Conservation (phyloP, 2,329 filamentous ascomycete genomes). For the Mycosphaerelloides madeirae region DNA sequence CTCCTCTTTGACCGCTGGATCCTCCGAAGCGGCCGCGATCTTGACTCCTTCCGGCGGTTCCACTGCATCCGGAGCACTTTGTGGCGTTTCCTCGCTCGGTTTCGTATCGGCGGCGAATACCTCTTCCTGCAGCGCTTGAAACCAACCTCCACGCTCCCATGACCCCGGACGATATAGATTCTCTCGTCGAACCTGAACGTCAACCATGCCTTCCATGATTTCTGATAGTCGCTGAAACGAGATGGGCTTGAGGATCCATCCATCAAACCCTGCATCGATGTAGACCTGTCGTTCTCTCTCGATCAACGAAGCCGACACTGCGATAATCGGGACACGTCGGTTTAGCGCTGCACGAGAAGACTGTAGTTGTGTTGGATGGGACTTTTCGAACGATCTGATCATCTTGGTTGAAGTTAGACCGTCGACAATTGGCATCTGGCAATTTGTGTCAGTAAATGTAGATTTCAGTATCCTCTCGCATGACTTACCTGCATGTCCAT, state of each 20-base stretch:
- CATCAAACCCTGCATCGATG: slow-evolving; percentile 75
- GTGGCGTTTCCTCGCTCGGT: slow-evolving; percentile 25
- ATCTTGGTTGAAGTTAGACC: slow-evolving; percentile 76
- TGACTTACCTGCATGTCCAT: slow-evolving; percentile 84
- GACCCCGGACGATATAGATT: slow-evolving; percentile 65
- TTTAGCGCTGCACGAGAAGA: slow-evolving; percentile 58
- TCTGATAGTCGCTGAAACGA: slow-evolving; percentile 70
- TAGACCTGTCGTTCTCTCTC: slow-evolving; percentile 67
- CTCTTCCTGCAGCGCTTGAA: slow-evolving; percentile 44
- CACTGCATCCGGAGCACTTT: slow-evolving; percentile 9
- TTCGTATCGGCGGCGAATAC: slow-evolving; percentile 36
- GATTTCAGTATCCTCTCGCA: background rate
- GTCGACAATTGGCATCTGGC: slow-evolving; percentile 89
- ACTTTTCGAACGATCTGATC: slow-evolving; percentile 69
- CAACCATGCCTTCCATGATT: slow-evolving; percentile 65
- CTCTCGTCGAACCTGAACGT: slow-evolving; percentile 53
- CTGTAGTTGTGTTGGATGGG: slow-evolving; percentile 46
- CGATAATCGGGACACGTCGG: slow-evolving; percentile 72
- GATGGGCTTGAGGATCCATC: slow-evolving; percentile 86
- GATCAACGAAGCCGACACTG: slow-evolving; percentile 75
- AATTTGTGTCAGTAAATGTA: slow-evolving; percentile 10
- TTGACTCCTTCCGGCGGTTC: slow-evolving; percentile 27
- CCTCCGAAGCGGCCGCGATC: slow-evolving; percentile 29
- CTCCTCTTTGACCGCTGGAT: slow-evolving; percentile 33
- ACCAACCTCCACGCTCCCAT: slow-evolving; percentile 89